Evolutionary conservation across 805 yeast species (phyloP), one percentile per base, ranked within the genome.

Genomic region (Cyberlindnera americana): DNA sequence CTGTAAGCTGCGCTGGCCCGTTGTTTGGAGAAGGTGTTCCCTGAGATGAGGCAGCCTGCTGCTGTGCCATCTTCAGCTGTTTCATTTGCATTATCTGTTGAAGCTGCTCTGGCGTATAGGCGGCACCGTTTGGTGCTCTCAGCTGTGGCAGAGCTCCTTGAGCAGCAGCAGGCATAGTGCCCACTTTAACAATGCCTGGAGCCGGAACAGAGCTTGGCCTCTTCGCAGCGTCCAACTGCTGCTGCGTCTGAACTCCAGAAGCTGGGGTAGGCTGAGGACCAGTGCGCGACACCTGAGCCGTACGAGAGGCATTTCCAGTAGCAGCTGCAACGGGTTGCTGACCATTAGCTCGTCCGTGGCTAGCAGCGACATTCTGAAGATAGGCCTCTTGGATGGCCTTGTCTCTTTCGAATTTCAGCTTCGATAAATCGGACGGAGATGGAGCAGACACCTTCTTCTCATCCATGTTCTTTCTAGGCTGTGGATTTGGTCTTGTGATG

Each of bases 371-470:
- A 19, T 29, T 38, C 33, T 58, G 71, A 39, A 77, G 62, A 59
- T 77, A 78, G 2, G 81, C 84, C 49, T 87, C 95, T 48, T 89
- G 88, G 15, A 84, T 73, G 0, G 93, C 82, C 59, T 81, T 82
- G 54, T 91, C 98, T 42, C 95, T 72, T 48, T 91, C 96, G 49
- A 69, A 78, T 60, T 91, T 91, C 65, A 93, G 64, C 46, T 77
- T 77, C 0, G 96, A 77, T 55, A 91, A 72, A 54, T 90, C 96
- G 11, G 83, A 78, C 0, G 98, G 97, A 0, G 95, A 76, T 9
- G 86, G 85, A 2, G 84, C 76, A 45, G 76, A 77, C 41, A 65
- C 57, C 35, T 63, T 62, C 47, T 66, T 66, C 28, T 65, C 67
- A 41, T 69, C 75, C 21, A 56, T 52, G 7, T 60, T 59, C 50